Percentiles rank a stretch among this genome's conserved stretches.
These are phyloP conservation scores for Astragalus membranaceus DNA, from an alignment of 306 rosid species.

Conservation along the genomic window DNA sequence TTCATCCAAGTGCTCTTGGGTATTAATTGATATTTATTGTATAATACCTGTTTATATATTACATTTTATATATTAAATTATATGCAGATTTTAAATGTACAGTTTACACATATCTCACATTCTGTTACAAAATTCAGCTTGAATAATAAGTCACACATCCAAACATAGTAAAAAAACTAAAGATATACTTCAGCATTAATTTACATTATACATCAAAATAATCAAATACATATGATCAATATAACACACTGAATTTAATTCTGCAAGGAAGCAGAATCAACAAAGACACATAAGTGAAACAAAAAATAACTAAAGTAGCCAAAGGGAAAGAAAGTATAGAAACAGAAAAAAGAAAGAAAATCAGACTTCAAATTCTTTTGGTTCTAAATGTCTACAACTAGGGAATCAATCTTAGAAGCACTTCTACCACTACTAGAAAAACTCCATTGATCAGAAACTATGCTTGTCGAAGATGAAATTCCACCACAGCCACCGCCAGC, in stretches of 20 bases:
- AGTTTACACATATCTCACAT: neutral
- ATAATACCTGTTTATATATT: no score
- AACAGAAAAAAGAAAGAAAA: neutral
- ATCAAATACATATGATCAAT: neutral
- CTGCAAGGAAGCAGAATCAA: neutral
- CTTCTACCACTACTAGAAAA: slow-evolving; percentile 60
- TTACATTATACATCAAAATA: neutral
- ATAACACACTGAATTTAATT: neutral
- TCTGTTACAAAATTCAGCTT: neutral
- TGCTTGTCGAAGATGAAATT: slow-evolving; percentile 16
- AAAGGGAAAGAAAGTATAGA: neutral
- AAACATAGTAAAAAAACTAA: neutral
- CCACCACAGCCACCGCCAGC: neutral
- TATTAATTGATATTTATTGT: no score
- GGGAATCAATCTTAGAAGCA: slow-evolving; percentile 39
- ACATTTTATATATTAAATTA: no score
- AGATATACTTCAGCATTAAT: neutral
- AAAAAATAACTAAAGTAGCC: no score
- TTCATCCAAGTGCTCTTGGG: no score
- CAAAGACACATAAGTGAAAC: no score
- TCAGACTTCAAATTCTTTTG: neutral
- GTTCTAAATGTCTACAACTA: slow-evolving; percentile 30
- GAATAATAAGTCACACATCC: neutral
- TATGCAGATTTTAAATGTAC: neutral
- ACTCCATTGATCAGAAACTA: slow-evolving; percentile 71